Conservation (phyloP, 768 basidiomycete species). For the Vararia minispora region DNA sequence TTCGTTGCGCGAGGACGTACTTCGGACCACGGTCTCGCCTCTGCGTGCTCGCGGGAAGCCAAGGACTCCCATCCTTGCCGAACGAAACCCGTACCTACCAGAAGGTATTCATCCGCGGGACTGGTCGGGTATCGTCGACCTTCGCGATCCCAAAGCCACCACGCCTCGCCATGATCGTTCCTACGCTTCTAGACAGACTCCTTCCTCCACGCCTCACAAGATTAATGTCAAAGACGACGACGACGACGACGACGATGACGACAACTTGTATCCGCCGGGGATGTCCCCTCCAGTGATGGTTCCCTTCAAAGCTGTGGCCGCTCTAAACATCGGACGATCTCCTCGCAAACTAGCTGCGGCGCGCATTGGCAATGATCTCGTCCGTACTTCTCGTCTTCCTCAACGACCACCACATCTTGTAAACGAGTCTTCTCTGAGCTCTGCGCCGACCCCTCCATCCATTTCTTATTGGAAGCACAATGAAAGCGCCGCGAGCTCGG, state of each 20-base stretch:
- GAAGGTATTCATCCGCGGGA: constrained; percentile 34
- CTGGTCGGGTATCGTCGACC: constrained; percentile 71
- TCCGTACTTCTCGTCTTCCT: constrained; percentile 26
- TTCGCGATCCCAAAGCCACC: constrained; percentile 41
- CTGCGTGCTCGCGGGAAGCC: constrained; percentile 39
- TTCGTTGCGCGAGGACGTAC: constrained; percentile 18
- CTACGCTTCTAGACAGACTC: constrained; percentile 6
- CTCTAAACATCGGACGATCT: constrained; percentile 41
- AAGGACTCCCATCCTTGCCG: constrained; percentile 46
- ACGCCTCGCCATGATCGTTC: constrained; percentile 29
- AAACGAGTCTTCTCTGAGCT: constrained; percentile 56
- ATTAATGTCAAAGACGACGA: neutral
- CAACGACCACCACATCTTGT: constrained; percentile 5
- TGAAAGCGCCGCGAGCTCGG: constrained; percentile 18
- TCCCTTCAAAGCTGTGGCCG: constrained; percentile 23
- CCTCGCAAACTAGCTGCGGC: constrained; percentile 64
- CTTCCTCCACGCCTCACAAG: constrained; percentile 8
- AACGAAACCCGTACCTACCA: constrained; percentile 52
- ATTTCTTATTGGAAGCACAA: constrained; percentile 51
- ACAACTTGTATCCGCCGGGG: constrained; percentile 36
- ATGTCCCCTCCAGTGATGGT: constrained; percentile 44
- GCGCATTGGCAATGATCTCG: constrained; percentile 53
- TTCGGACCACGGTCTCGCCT: constrained; percentile 29
- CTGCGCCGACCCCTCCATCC: constrained; percentile 60
- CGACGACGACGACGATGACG: constrained; percentile 34